phyloP scores from a whole-genome alignment of 805 yeast species.

The Ascoidea rubescens region DNA sequence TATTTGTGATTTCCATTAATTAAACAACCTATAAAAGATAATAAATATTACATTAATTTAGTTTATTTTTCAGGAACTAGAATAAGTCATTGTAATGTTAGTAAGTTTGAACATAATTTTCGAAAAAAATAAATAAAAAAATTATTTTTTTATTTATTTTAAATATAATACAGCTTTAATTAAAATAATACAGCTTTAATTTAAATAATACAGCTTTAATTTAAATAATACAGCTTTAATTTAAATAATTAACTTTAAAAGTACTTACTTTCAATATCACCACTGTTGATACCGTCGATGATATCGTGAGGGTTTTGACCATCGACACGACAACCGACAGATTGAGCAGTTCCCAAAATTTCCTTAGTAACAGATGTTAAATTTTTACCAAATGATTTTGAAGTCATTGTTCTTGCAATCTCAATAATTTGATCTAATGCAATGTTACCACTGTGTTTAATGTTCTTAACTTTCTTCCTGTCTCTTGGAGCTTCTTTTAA shows the following conservation, averaged over 20 bases:
- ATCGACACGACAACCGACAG: constrained; percentile 98
- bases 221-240: too few species aligned
- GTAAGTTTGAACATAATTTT: neutral
- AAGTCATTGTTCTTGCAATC: constrained; percentile 95
- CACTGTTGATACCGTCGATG: constrained; percentile 96
- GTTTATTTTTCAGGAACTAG: constrained; percentile 59
- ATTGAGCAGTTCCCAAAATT: constrained; percentile 99
- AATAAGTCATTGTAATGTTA: constrained; percentile 6
- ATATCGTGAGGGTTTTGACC: constrained; percentile 99
- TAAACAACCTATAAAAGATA: too few species aligned
- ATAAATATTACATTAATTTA: constrained; percentile 12
- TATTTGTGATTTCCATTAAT: too few species aligned
- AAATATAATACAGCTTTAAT: too few species aligned
- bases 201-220: too few species aligned
- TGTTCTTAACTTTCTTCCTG: constrained; percentile 99
- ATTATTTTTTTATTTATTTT: too few species aligned
- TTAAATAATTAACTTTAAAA: neutral
- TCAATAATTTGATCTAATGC: constrained; percentile 93
- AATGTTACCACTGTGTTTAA: constrained; percentile 98
- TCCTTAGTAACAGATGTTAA: constrained; percentile 96
- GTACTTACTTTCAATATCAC: constrained; percentile 62
- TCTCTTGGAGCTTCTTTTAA: constrained; percentile 99
- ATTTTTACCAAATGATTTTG: constrained; percentile 95
- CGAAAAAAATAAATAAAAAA: too few species aligned
- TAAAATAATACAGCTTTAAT: too few species aligned